Conservation (phyloP, 179 eudicot species). For the Sideroxylon spinosum region DNA sequence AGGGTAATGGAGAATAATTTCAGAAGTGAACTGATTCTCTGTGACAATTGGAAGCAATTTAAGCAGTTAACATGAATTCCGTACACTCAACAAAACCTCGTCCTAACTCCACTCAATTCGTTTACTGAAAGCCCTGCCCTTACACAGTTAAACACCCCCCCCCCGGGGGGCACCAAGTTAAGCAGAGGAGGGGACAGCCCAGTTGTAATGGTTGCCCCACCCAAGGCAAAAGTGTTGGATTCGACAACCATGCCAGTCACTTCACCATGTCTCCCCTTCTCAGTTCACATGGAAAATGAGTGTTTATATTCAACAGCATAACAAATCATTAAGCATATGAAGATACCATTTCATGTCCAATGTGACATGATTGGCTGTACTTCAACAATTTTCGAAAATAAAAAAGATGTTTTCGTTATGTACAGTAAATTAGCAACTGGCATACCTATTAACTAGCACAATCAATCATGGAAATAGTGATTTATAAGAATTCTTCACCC, state of each 20-base stretch:
- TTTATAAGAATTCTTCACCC: not conserved
- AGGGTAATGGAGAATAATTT: slow-evolving; percentile 44
- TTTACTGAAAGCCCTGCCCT: not conserved
- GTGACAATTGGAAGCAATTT: slow-evolving; percentile 28
- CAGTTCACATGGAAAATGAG: not conserved
- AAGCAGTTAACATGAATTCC: slow-evolving; percentile 8
- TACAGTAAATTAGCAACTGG: not conserved
- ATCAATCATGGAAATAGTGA: not conserved
- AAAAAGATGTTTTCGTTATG: not conserved
- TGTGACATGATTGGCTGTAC: not conserved
- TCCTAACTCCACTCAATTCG: not conserved
- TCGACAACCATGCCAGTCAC: no score
- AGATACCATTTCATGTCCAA: not conserved
- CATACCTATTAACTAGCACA: not conserved
- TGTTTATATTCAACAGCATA: not conserved
- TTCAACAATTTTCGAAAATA: not conserved
- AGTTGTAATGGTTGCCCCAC: no score
- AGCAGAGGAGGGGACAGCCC: no score
- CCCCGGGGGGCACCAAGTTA: not conserved
- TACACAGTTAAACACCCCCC: not conserved
- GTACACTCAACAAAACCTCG: slow-evolving; percentile 1
- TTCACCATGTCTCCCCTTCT: no score
- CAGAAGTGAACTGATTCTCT: slow-evolving; percentile 52
- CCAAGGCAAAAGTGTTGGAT: no score
- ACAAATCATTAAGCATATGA: not conserved